Base-by-base conservation (phyloP, 177 flowering plant species). In the Telopea speciosissima region DNA sequence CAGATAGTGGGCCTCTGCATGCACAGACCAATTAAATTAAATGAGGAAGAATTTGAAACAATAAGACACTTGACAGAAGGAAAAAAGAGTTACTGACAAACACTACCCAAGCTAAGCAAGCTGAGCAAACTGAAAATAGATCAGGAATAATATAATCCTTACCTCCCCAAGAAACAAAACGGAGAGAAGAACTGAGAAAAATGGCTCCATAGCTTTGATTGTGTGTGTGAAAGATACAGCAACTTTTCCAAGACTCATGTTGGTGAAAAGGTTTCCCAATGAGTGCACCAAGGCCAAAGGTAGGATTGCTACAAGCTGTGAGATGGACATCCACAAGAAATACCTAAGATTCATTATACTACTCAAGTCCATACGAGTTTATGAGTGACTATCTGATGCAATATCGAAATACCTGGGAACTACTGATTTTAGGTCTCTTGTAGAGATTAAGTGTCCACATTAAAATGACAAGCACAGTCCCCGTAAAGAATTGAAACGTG, bases 141-240 rank as follows among this genome's bases (percentile, higher is more conserved):
- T 23, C 26, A 24, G 14, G 25, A 8, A 36, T 36, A 23, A 61
- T 24, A 19, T 7, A 58, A 58, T 19, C 61, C 23, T 58, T 19
- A 58, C 61, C 61, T 58, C 61, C 11, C 86, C 85, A 23, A 90
- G 79, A 66, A 90, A 81, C 59, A 88, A 70, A 68, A 78, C 72
- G 59, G 92, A 80, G 42, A 90, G 82, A 17, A 87, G 63, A 70
- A 90, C 92, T 0, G 90, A 83, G 83, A 90, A 90, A 76, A 88
- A 85, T n/a, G 90, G 96, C 72, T 90, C 96, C 90, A 88, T 81
- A 36, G 96, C 83, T 83, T 88, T 90, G 68, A 90, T 86, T 60
- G 96, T 90, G 82, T 90, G 92, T 36, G 92, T 90, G 81, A 90
- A 90, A 0, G 92, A 88, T 70, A 88, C 90, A 42, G 87, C 84